A percentile compares a stretch with the other conserved stretches of the same genome.
Evolutionary conservation across 2,329 filamentous ascomycete genomes (phyloP).

Genomic region (Celoporthe dispersa): DNA sequence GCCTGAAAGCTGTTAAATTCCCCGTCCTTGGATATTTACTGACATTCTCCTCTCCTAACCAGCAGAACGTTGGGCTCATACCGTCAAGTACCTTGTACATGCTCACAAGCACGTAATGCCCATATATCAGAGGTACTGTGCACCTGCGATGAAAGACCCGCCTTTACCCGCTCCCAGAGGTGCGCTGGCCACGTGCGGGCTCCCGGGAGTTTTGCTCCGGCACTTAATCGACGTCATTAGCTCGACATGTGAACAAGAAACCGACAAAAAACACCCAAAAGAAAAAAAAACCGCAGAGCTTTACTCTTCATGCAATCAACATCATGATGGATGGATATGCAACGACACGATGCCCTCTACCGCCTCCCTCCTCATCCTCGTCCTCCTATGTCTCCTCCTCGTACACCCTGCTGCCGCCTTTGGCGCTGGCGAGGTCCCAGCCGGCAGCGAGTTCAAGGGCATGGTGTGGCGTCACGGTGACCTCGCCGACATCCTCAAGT

Average conservation of each 20-base stretch:
- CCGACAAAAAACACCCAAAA: too few relatives aligned
- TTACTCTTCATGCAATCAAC: neutral
- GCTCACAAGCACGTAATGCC: neutral
- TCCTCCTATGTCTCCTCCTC: constrained; percentile 34
- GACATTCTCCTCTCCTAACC: too few relatives aligned
- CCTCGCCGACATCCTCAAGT: constrained; percentile 44
- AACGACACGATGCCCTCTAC: constrained; percentile 23
- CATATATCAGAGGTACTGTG: neutral
- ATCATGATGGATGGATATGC: constrained; percentile 1
- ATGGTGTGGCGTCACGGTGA: constrained; percentile 48
- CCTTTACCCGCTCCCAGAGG: neutral
- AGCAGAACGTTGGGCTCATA: neutral
- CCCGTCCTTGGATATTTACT: too few relatives aligned
- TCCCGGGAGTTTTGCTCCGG: constrained; percentile 9
- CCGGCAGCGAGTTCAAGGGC: constrained; percentile 44
- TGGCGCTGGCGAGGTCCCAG: constrained; percentile 44
- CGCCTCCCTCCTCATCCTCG: constrained; percentile 10
- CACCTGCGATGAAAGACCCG: neutral
- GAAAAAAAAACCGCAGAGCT: neutral
- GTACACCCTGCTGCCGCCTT: constrained; percentile 41
- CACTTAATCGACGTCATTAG: neutral
- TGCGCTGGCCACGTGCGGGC: neutral
- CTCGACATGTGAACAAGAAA: neutral
- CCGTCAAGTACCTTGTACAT: neutral
- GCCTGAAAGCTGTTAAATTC: too few relatives aligned